Conservation (phyloP, 768 basidiomycete genomes). For the Rhodotorula babjevae region DNA sequence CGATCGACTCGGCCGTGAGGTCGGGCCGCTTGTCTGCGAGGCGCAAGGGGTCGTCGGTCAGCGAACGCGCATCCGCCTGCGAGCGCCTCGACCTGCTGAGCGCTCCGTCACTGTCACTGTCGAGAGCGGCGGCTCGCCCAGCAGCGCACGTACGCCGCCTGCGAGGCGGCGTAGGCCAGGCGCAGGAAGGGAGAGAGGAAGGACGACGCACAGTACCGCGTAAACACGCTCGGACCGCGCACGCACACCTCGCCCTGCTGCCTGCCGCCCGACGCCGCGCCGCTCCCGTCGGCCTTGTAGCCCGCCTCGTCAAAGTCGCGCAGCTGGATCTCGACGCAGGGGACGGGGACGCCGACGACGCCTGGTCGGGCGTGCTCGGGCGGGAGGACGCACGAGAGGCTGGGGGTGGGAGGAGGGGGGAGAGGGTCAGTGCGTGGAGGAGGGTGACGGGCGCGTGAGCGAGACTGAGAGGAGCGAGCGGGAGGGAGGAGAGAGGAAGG, state of each 20-base stretch:
- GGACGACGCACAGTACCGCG: conserved; percentile 61
- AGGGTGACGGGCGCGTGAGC: neutral
- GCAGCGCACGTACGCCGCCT: no score
- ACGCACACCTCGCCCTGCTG: conserved; percentile 84
- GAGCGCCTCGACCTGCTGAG: no score
- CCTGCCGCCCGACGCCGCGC: conserved; percentile 28
- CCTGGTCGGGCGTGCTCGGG: conserved; percentile 72
- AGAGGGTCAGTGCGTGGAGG: neutral
- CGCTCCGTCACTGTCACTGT: no score
- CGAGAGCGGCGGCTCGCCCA: no score
- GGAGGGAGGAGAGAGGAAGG: no score
- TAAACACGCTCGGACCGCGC: conserved; percentile 78
- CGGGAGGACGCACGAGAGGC: conserved; percentile 77
- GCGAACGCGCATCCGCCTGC: no score
- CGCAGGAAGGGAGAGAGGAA: no score
- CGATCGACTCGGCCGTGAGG: conserved; percentile 80
- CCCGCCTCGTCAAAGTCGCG: conserved; percentile 76
- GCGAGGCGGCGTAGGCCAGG: no score
- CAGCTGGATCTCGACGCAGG: conserved; percentile 82
- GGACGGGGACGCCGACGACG: conserved; percentile 76
- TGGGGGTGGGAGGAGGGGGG: neutral
- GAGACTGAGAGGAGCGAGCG: no score
- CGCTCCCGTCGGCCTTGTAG: conserved; percentile 53
- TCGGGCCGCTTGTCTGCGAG: conserved; percentile 67
- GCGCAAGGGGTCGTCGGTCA: no score